Base-by-base conservation (phyloP, 257 asterid genomes). In the Solanum gracilifrons region DNA sequence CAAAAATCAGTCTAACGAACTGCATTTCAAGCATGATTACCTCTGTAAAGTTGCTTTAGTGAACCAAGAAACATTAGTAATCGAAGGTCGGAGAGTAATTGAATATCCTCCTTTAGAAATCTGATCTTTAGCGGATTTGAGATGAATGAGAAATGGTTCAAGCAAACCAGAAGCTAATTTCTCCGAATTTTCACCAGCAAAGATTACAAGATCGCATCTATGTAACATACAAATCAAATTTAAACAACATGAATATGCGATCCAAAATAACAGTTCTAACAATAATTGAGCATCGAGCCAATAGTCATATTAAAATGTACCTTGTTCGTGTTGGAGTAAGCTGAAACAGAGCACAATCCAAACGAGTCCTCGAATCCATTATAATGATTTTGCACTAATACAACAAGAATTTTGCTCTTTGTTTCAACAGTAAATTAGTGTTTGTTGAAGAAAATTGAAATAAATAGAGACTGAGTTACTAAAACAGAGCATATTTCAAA, bases 321-420 rank as follows among this genome's bases (percentile, higher is more conserved):
- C 98, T 94, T 55, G 98, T 95, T 91, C 98, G 91, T 11, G 98
- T 95, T 32, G 98, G 98, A 11, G 98, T 95, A 27, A 95, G 89
- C 58, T 93, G 98, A 90, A 95, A 95, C 93, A 92, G 91, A 88
- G 92, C 98, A 90, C 93, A 90, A 88, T 94, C 98, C 43, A 95
- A 93, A 86, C 71, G 89, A 64, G 92, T 89, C 43, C 90, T 91
- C 3, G 97, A 89, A 85, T 95, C 98, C 97, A 95, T 95, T 18
- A 77, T 35, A 33, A 58, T 8, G 13, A 72, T 16, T n/a, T 35
- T 12, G n/a, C 73, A 46, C 46, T 41, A 5, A 5, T 11, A 0
- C 15, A 21, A 66, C 39, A 55, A 39, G 9, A 15, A 9, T 21
- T 29, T 29, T 27, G 31, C 35, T 43, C 32, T 36, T 20, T 48